Conservation (phyloP, 208 protist species). For the Leishmania tarentolae region DNA sequence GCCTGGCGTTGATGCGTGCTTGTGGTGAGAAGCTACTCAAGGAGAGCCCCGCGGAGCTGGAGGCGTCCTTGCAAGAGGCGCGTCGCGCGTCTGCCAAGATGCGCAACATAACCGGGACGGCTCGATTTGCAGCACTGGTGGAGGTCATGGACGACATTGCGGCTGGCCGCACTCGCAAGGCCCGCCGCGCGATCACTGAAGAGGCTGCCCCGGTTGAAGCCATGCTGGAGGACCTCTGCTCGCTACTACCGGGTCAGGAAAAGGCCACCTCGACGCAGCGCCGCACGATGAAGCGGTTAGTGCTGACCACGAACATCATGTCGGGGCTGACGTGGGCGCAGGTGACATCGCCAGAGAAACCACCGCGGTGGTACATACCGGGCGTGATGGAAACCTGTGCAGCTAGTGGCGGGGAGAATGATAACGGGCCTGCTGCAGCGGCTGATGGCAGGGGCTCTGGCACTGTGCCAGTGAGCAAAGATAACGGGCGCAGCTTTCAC, state of each 20-base stretch:
- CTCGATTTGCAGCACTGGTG: conserved; percentile 63
- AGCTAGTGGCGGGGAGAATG: background rate
- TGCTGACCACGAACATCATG: conserved; percentile 61
- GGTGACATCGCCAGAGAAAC: conserved; percentile 53
- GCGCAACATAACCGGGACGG: conserved; percentile 29
- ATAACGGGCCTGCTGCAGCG: background rate
- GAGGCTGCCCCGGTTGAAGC: conserved; percentile 51
- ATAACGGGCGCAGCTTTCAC: background rate
- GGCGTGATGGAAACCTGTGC: conserved; percentile 30
- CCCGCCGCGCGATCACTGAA: conserved; percentile 47
- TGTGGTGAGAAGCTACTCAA: conserved; percentile 85
- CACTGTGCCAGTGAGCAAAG: background rate
- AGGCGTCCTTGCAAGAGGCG: conserved; percentile 52
- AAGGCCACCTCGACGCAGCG: conserved; percentile 33
- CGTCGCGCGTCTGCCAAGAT: conserved; percentile 29
- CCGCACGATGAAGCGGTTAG: conserved; percentile 54
- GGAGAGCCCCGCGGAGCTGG: conserved; percentile 68
- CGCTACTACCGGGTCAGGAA: conserved; percentile 41
- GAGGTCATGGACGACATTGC: conserved; percentile 72
- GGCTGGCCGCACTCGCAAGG: conserved; percentile 48
- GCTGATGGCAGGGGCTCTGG: background rate
- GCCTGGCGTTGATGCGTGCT: conserved; percentile 63
- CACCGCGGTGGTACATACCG: conserved; percentile 68
- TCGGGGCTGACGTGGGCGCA: conserved; percentile 52
- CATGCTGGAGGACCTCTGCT: conserved; percentile 61